Evolutionary conservation across 1,139 yeast species (phyloP), one percentile per base, ranked within the genome.

Genomic region (Diutina mesorugosa): DNA sequence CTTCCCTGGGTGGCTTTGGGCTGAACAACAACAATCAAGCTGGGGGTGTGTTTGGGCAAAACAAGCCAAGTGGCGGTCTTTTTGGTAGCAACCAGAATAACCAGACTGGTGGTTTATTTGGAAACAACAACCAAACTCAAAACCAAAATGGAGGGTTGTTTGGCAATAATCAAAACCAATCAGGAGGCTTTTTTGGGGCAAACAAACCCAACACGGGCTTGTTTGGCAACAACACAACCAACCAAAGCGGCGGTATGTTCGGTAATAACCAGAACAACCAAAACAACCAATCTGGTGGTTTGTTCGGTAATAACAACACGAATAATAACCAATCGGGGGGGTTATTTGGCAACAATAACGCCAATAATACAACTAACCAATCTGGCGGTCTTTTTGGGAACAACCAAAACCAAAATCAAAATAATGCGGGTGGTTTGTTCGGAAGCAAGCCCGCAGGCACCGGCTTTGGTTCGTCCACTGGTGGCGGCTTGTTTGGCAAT

Each of bases 361-460:
- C 62, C 51, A 7, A 16, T 14, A 16, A 8, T 18, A 47, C n/a
- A 7, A 58, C 57, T 52, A 60, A 60, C 45, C 61, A 67, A 35
- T 2, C 38, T 9, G 51, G 51, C 7, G 35, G 35, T 7, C 16
- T 46, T 6, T 46, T 46, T 8, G 48, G 48, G 5, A 26, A 29
- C n/a, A 28, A 28, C 50, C 26, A 26, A 18, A 47, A 47, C 35
- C 16, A 26, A 3, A 45, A 45, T 28, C 29, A 12, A 30, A 48
- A n/a, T 8, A 29, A 4, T 10, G 12, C 5, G 6, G 35, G 38
- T 8, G 52, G 47, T 6, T 45, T 45, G 26, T 45, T 45, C 16
- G 47, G 47, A 8, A 45, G 8, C n/a, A 45, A 18, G 26, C 18
- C 18, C 47, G 26, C 47, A 6, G 47, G 26, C 26, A 16, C 47